phyloP scores from a whole-genome alignment of 1,139 yeast species.

The Pichia sp. region DNA sequence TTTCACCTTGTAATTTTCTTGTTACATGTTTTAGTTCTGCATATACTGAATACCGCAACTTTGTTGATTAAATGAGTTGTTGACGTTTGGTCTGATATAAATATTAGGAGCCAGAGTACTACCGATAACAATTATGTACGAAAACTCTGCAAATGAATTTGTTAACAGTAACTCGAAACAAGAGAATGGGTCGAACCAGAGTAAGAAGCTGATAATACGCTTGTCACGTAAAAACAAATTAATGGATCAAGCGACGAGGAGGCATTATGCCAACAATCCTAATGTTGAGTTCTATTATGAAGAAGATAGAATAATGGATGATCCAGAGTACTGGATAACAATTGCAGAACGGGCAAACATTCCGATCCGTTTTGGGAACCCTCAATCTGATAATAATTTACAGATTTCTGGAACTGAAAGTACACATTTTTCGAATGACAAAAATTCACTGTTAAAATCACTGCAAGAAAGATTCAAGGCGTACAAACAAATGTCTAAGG shows the following conservation, averaged over 20 bases:
- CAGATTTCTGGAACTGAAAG: not conserved
- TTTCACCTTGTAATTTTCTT: not conserved
- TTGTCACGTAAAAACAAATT: conserved; percentile 15
- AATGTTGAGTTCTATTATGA: conserved; percentile 17
- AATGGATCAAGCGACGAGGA: conserved; percentile 20
- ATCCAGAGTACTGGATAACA: conserved; percentile 26
- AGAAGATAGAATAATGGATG: conserved; percentile 18
- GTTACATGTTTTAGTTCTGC: conserved; percentile 1
- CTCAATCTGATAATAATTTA: not conserved
- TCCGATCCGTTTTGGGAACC: conserved; percentile 10
- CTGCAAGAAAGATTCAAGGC: conserved; percentile 23
- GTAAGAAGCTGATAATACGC: conserved; percentile 8
- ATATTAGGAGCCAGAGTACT: not conserved
- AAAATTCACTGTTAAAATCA: conserved; percentile 4
- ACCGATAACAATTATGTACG: not conserved
- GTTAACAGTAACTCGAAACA: not conserved
- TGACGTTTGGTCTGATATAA: no score
- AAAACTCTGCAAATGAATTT: not conserved
- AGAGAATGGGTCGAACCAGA: not conserved
- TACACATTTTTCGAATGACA: not conserved
- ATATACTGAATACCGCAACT: not conserved
- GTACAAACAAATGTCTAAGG: conserved; percentile 22
- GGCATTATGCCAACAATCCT: conserved; percentile 21
- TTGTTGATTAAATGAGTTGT: no score
- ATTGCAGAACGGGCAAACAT: conserved; percentile 30